phyloP scores from a whole-genome alignment of 139 green algal genomes.

The Chlorella sp. region DNA sequence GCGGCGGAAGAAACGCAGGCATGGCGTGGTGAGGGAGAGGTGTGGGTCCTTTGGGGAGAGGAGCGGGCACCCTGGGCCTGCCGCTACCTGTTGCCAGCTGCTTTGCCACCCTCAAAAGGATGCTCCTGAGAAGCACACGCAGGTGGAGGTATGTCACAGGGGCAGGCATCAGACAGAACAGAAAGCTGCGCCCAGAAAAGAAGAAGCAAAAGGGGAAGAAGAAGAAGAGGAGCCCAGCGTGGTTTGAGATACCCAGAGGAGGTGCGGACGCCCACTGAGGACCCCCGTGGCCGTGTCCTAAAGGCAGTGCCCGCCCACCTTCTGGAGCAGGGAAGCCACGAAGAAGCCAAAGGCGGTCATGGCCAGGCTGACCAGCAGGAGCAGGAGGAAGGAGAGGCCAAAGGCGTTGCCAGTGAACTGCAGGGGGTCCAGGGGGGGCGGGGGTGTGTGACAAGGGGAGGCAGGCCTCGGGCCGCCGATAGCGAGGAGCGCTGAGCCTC shows the following conservation, averaged over 20 bases:
- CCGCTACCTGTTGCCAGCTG: too few species aligned
- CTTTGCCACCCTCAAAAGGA: too few species aligned
- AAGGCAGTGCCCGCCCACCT: neutral
- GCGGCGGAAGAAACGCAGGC: neutral
- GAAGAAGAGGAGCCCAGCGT: too few species aligned
- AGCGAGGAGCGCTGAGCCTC: neutral
- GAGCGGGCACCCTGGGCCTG: neutral
- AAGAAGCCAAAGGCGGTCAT: slow-evolving; percentile 70
- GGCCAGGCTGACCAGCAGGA: slow-evolving; percentile 67
- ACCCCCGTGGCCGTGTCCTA: too few species aligned
- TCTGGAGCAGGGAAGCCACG: slow-evolving; percentile 60
- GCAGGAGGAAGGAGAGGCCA: slow-evolving; percentile 61
- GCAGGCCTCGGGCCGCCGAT: neutral
- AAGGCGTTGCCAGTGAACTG: slow-evolving; percentile 72
- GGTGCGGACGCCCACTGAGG: too few species aligned
- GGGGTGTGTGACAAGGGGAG: neutral
- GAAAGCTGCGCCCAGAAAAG: too few species aligned
- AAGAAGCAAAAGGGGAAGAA: too few species aligned
- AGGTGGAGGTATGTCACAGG: neutral
- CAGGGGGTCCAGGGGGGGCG: neutral
- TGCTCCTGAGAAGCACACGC: too few species aligned
- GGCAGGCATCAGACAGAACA: neutral
- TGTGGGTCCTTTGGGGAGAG: neutral
- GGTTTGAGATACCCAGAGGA: too few species aligned
- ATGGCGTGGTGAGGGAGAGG: neutral